Conservation (phyloP, 2,329 filamentous ascomycete genomes). For the Huntiella moniliformis region DNA sequence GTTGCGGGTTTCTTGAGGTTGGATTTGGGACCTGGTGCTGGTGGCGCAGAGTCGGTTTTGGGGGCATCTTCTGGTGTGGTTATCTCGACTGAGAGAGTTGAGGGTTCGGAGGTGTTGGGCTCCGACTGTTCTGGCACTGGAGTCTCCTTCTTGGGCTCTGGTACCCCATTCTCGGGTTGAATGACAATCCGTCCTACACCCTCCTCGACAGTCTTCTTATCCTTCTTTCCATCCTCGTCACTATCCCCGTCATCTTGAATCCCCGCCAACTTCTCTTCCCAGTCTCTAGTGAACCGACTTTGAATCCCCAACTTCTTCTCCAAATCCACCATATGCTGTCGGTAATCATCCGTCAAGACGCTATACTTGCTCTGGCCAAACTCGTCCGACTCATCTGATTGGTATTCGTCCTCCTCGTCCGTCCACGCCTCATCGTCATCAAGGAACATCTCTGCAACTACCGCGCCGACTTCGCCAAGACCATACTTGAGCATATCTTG, state of each 20-base stretch:
- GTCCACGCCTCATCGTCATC: conserved; percentile 28
- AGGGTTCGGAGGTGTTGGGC: neutral
- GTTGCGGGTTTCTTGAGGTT: conserved; percentile 17
- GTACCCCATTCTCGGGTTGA: conserved; percentile 15
- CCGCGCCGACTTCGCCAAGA: conserved; percentile 69
- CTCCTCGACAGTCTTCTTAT: conserved; percentile 25
- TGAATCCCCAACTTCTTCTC: conserved; percentile 54
- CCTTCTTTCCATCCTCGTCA: conserved; percentile 20
- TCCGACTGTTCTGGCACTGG: neutral
- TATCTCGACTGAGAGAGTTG: neutral
- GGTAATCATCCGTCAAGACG: conserved; percentile 55
- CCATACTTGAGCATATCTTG: conserved; percentile 84
- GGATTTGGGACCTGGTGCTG: conserved; percentile 5
- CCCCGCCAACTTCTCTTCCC: conserved; percentile 32
- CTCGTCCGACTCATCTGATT: conserved; percentile 46
- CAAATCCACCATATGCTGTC: conserved; percentile 66
- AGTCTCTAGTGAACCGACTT: conserved; percentile 23
- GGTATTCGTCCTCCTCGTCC: conserved; percentile 35
- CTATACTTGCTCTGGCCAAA: conserved; percentile 53
- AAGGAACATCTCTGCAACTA: conserved; percentile 78
- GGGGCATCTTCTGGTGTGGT: neutral
- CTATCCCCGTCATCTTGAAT: conserved; percentile 20
- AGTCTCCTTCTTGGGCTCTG: conserved; percentile 12
- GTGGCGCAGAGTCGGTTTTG: neutral
- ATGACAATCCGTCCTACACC: conserved; percentile 40